Evolutionary conservation across 2,329 filamentous ascomycete species (phyloP), one percentile per base, ranked within the genome.

Genomic region (Pseudogymnoascus sp.): DNA sequence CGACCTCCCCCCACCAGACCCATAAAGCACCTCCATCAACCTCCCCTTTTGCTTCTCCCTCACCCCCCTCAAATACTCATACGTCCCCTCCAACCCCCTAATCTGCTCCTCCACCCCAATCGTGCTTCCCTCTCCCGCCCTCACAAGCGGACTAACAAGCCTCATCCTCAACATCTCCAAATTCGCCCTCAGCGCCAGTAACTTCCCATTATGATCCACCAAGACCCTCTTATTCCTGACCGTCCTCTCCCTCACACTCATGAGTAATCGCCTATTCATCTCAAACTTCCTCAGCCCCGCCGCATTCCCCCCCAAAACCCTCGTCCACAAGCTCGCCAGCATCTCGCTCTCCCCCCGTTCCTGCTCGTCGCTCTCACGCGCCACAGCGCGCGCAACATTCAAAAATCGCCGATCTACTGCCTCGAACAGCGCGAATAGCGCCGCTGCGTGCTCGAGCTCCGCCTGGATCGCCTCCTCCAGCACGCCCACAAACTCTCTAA

Each of bases 341-440:
- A 95, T 83, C 71, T 96, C 91, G 66, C 86, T 87, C 73, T 96
- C 90, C 31, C 87, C 80, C 44, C 88, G 87, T 67, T 96, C 91
- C 72, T 97, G 91, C 5, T 84, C 83, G 66, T 89, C 88, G 19
- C 88, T 86, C 77, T 97, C 93, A 70, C 91, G 90, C 63, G 90
- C 88, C 9, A 96, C 92, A 4, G 87, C 89, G 65, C 92, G 88
- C 67, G 91, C 91, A 0, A 97, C 82, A 73, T 95, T 96, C 66
- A 92, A 83, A 76, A 97, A 96, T 74, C 96, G 91, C 62, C 87
- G 84, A 76, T 97, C 93, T 69, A 97, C 92, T 64, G 87, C 85
- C 74, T 96, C 92, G 75, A 97, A 97, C n/a, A 96, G 86, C 3
- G 85, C 85, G 74, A 96, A 96, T 13, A 97, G 84, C 1, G 86